Percentiles rank a stretch among this genome's conserved stretches.
These are phyloP conservation scores for Cercospora brassicicola DNA, from an alignment of 2,329 filamentous ascomycete genomes.

Conservation along the genomic window DNA sequence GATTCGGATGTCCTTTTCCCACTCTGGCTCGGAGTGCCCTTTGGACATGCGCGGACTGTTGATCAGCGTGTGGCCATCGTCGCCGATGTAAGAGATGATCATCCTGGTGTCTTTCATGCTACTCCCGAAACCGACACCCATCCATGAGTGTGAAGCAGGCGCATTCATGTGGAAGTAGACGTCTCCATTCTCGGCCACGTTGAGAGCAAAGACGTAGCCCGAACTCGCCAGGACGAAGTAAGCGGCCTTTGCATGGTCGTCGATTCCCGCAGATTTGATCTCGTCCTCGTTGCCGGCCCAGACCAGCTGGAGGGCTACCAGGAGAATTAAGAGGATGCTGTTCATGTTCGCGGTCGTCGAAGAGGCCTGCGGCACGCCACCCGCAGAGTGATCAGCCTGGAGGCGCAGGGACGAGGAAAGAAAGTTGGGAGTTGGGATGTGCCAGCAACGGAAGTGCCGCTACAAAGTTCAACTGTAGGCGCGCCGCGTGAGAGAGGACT, in stretches of 20 bases:
- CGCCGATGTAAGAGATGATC: conserved; percentile 47
- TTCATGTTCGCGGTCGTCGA: conserved; percentile 17
- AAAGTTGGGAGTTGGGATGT: background rate
- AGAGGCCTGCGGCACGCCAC: conserved; percentile 11
- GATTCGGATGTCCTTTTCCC: conserved; percentile 34
- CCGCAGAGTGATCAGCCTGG: conserved; percentile 4
- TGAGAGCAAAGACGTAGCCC: conserved; percentile 33
- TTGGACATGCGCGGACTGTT: conserved; percentile 41
- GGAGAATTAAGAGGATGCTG: conserved; percentile 14
- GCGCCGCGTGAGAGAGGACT: background rate
- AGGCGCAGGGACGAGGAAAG: background rate
- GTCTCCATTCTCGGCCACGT: conserved; percentile 34
- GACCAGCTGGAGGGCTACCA: conserved; percentile 18
- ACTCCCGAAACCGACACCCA: conserved; percentile 47
- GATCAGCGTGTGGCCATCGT: conserved; percentile 38
- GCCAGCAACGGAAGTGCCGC: background rate
- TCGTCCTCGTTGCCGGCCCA: conserved; percentile 22
- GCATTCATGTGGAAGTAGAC: conserved; percentile 38
- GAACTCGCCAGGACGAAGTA: conserved; percentile 31
- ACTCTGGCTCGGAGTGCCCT: conserved; percentile 41
- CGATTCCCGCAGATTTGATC: conserved; percentile 24
- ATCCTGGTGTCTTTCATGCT: conserved; percentile 48
- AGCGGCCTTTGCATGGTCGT: conserved; percentile 28
- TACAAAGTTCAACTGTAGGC: background rate
- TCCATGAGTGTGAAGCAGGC: conserved; percentile 45